These are phyloP conservation scores for Mycogone perniciosa DNA, from an alignment of 2,329 filamentous ascomycete species.

Conservation along the genomic window DNA sequence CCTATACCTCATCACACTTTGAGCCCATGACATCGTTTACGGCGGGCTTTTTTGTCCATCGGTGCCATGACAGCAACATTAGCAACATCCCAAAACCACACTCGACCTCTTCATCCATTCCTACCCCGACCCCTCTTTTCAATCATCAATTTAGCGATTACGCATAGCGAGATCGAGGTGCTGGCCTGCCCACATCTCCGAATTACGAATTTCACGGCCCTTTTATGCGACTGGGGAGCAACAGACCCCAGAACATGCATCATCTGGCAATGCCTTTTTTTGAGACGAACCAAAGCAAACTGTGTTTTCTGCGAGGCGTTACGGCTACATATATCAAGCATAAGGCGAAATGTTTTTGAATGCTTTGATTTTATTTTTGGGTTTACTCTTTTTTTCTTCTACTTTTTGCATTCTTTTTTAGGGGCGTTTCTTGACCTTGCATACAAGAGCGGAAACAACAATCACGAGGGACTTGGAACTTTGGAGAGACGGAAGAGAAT, in stretches of 20 bases:
- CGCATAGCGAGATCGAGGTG: slow-evolving; percentile 1
- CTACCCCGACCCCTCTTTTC: not conserved
- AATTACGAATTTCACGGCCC: slow-evolving; percentile 8
- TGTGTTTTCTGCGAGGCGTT: slow-evolving; percentile 12
- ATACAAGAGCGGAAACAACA: slow-evolving; percentile 10
- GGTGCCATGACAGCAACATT: not conserved
- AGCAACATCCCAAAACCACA: not conserved
- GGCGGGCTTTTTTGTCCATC: not conserved
- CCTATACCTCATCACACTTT: not conserved
- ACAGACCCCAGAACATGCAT: slow-evolving; percentile 9
- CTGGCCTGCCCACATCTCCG: slow-evolving; percentile 4
- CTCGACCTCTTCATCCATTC: not conserved
- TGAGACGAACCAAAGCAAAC: slow-evolving; percentile 4
- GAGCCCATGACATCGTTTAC: not conserved
- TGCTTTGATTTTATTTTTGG: not conserved
- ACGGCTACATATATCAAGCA: slow-evolving; percentile 9
- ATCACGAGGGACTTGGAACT: slow-evolving; percentile 2
- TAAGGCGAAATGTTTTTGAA: slow-evolving; percentile 8
- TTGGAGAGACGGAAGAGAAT: not conserved
- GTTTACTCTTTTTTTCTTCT: slow-evolving; percentile 4
- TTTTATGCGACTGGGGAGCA: slow-evolving; percentile 9
- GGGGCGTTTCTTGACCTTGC: not conserved
- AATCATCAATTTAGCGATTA: slow-evolving; percentile 5
- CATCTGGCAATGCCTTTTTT: slow-evolving; percentile 9
- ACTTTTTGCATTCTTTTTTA: not conserved